A percentile compares a stretch with the other conserved stretches of the same genome.
Conservation (phyloP, 2,329 filamentous ascomycete species). For the Trichoderma sp. region DNA sequence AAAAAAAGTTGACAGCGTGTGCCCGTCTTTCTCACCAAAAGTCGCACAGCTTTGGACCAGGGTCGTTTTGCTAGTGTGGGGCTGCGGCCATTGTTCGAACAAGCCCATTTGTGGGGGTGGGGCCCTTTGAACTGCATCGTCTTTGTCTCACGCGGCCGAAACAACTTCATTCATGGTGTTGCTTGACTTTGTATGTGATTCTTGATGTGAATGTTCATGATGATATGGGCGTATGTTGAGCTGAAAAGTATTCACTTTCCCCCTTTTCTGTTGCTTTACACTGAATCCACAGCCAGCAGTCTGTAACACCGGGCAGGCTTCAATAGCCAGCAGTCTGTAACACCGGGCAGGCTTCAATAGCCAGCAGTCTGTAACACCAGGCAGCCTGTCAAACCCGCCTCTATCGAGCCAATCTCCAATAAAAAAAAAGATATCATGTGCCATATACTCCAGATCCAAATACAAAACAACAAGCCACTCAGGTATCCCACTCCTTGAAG, state of each 20-base stretch:
- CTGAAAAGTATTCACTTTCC: background rate
- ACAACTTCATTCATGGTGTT: too few relatives aligned
- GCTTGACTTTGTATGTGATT: background rate
- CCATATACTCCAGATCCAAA: too few relatives aligned
- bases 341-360: too few relatives aligned
- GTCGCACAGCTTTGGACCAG: background rate
- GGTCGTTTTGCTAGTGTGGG: conserved; percentile 9
- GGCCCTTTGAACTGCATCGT: background rate
- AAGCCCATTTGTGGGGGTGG: conserved; percentile 15
- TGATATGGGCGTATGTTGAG: too few relatives aligned
- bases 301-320: too few relatives aligned
- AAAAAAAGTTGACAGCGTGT: background rate
- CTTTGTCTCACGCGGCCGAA: background rate
- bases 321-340: too few relatives aligned
- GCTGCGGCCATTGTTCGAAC: background rate
- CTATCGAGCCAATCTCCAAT: too few relatives aligned
- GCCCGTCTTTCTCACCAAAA: background rate
- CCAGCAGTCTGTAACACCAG: too few relatives aligned
- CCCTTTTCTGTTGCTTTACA: background rate
- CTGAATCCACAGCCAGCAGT: too few relatives aligned
- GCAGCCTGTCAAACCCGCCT: too few relatives aligned
- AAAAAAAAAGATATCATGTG: background rate
- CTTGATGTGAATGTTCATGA: too few relatives aligned
- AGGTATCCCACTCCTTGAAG: conserved; percentile 52
- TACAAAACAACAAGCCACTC: conserved; percentile 9